Base-by-base conservation (phyloP, 345 rosid species). In the Ceriops decandra region DNA sequence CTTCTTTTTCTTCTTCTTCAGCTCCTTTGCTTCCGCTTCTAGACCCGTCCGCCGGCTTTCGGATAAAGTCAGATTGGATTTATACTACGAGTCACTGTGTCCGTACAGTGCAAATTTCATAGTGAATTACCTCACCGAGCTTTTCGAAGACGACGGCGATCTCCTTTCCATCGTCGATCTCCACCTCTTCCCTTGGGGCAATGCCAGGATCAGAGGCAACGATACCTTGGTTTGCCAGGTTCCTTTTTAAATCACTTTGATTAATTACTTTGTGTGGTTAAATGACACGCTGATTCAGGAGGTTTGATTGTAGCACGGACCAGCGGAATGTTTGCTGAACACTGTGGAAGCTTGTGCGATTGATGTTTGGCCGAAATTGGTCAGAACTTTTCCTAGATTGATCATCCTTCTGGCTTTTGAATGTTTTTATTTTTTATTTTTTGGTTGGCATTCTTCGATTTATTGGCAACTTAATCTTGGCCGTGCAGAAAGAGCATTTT, bases 301-400 rank as follows among this genome's bases (percentile, higher is more conserved):
- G 22, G 7, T 58, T 42, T 69, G 52, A 24, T 83, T 77, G 86
- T 89, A 88, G 97, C 99, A 91, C 26, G 99, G 97, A 38, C 86
- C 88, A 1, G 75, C 46, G 26, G 97, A 95, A 66, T 95, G 99
- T 81, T 71, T 87, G 10, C 81, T 95, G 78, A 88, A 91, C 75
- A 88, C 95, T 0, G 85, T 95, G 52, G 97, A 95, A 77, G 97
- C 96, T 19, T 95, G 99, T 69, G 97, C 95, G 0, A 80, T 95
- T 51, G 76, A 86, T 66, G 66, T 66, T 71, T 95, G 96, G 96
- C 93, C 96, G 57, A 63, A 82, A 47, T 54, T 89, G 91, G 98
- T 92, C 64, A 76, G 74, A 46, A 5, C 27, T 1, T 20, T n/a
- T 11, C 10, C 17, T 2, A 35, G 53, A 20, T 30, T 22, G 21